Base-by-base conservation (phyloP, 306 rosid species). In the Mimosa bimucronata region DNA sequence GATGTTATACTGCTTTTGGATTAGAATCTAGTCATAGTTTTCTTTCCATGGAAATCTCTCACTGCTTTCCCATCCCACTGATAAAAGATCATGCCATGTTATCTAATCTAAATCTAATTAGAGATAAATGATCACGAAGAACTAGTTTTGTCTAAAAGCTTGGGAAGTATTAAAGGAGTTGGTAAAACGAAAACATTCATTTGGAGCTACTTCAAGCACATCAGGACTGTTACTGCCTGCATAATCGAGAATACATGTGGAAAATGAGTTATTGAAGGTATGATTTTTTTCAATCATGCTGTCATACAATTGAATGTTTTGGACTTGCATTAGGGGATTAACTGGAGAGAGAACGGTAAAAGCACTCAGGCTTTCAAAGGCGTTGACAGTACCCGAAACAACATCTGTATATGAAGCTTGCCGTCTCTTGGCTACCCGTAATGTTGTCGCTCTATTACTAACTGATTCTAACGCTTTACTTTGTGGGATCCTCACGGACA, bases 401-500 rank as follows among this genome's bases (percentile, higher is more conserved):
- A 96, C 97, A 58, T 86, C 85, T 21, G n/a, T 96, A 48, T 80
- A 71, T 45, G 99, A 93, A 79, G 99, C 98, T 46, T 96, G 99
- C 41, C 94, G 86, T 52, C 87, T 94, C 67, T 92, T 96, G 99
- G 93, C 97, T 88, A 87, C 94, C 66, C 94, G 94, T 75, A 96
- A 80, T 80, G 94, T 91, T 77, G 97, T 93, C 86, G 97, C 99
- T 76, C 77, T 96, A 45, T 84, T 96, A 81, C 88, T 96, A 52
- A 93, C 94, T 13, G 99, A 96, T 83, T 93, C 98, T 13, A 92
- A 90, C 81, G 99, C 97, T 55, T 89, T 96, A 86, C 98, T 96
- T 50, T 91, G 97, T 79, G 99, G 99, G 80, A 96, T 96, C 82
- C 99, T 96, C 78, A 96, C 99, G 0, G 99, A 93, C 86, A 96